Evolutionary conservation across 2,329 filamentous ascomycete species (phyloP), one percentile per base, ranked within the genome.

Genomic region (Pyrenophora tritici-repentis): DNA sequence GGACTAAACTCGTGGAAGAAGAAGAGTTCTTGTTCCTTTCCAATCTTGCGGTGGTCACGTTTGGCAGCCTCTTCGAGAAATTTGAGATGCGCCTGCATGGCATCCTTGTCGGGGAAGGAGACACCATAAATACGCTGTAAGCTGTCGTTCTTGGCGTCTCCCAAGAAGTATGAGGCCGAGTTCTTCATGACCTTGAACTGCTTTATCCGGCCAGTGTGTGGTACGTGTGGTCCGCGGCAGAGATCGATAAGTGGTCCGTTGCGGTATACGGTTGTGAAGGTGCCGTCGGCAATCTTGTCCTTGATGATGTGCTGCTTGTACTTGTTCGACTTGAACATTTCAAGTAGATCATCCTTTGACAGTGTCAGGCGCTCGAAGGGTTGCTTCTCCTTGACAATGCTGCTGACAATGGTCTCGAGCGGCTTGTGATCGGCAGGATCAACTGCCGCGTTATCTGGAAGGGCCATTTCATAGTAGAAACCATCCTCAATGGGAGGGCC

Each of bases 291-390:
- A 55, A 97, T 90, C 76, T 95, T 91, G 79, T 91, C 89, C 65
- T 91, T 88, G 78, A 99, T 97, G 75, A 97, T 96, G 75, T 97
- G 90, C 73, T 96, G 86, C 84, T 99, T 97, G 81, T 96, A 97
- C 74, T 94, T 94, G 83, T 95, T 97, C 82, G 96, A 95, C 65
- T 86, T 85, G 80, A 97, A 97, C 90, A 97, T 96, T 73, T 96
- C 91, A 44, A 94, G 84, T 55, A 97, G 82, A 62, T 97, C 87
- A 47, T 93, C 89, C 78, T 97, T 97, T 60, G 89, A 89, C 70
- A 97, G 84, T 59, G 88, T 88, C 40, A 97, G 80, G 53, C 94
- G 86, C 79, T 97, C 89, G 72, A 97, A 97, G 43, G 87, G 87
- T 76, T 97, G 93, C 81, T 95, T 96, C 77, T 97, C 92, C 81